A percentile compares a stretch with the other conserved stretches of the same genome.
Conservation (phyloP, 2,329 filamentous ascomycete species). For the Monosporascus sp. region DNA sequence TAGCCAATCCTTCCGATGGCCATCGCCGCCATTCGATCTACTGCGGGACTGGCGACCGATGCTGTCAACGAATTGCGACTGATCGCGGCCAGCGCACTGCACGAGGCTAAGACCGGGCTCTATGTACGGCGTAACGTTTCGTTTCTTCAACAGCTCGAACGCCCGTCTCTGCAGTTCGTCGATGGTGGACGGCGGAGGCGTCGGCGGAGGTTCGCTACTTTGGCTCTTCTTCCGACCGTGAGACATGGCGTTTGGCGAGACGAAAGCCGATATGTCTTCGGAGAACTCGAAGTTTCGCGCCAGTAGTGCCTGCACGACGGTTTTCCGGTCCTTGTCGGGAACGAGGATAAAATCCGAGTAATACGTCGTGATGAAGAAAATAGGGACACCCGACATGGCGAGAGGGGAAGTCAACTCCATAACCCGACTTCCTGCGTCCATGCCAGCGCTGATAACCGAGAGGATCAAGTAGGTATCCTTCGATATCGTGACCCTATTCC, state of each 20-base stretch:
- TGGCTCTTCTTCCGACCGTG: constrained; percentile 29
- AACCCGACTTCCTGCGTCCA: constrained; percentile 87
- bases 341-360: constrained; percentile 97
- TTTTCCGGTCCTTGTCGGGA: constrained; percentile 65
- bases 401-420: constrained; percentile 87
- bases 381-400: constrained; percentile 86
- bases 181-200: constrained; percentile 72
- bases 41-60: constrained; percentile 26
- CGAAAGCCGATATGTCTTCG: constrained; percentile 62
- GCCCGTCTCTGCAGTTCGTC: constrained; percentile 78
- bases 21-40: constrained; percentile 22
- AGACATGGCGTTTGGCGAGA: constrained; percentile 43
- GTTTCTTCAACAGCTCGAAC: constrained; percentile 74
- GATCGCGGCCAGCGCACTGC: constrained; percentile 69
- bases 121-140: constrained; percentile 68
- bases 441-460: constrained; percentile 81
- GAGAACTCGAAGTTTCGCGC: constrained; percentile 81
- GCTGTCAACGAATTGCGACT: constrained; percentile 35
- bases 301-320: constrained; percentile 72
- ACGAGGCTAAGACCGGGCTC: constrained; percentile 66
- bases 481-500: constrained; percentile 64
- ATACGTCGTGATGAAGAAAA: constrained; percentile 98
- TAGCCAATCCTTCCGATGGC: constrained; percentile 41
- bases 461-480: constrained; percentile 82
- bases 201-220: constrained; percentile 48